These are phyloP conservation scores for Mycosphaerelloides madeirae DNA, from an alignment of 2,329 filamentous ascomycete species.

Conservation along the genomic window DNA sequence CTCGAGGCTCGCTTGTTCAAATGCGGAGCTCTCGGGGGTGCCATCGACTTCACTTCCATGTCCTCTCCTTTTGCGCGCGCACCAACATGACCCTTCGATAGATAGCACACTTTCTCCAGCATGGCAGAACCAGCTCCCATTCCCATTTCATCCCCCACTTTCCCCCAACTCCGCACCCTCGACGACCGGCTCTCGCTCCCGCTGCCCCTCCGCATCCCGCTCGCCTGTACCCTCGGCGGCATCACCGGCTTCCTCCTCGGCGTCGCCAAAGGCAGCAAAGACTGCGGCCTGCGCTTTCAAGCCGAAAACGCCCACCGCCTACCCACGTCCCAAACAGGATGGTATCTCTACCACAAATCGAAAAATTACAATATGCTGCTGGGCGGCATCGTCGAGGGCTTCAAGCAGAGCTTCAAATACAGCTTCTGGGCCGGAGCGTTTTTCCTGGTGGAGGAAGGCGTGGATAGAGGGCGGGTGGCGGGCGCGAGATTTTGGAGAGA, in stretches of 20 bases:
- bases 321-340: slow-evolving; percentile 74
- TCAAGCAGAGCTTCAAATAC: slow-evolving; percentile 67
- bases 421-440: slow-evolving; percentile 71
- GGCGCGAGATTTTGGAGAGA: slow-evolving; percentile 45
- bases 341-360: slow-evolving; percentile 98
- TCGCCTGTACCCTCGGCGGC: slow-evolving; percentile 23
- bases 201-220: slow-evolving; percentile 29
- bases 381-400: slow-evolving; percentile 71
- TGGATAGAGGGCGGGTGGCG: slow-evolving; percentile 69
- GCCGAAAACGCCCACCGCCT: slow-evolving; percentile 95
- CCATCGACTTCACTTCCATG: slow-evolving; percentile 1
- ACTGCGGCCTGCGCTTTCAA: slow-evolving; percentile 69
- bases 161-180: slow-evolving; percentile 9
- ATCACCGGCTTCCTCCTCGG: slow-evolving; percentile 30
- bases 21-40: no score
- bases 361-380: slow-evolving; percentile 88
- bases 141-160: background rate
- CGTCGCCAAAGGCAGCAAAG: slow-evolving; percentile 28
- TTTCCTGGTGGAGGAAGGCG: slow-evolving; percentile 76
- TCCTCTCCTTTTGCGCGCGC: background rate
- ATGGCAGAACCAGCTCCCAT: no score
- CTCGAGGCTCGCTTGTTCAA: no score
- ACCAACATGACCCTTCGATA: background rate
- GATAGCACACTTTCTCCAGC: background rate
- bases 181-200: slow-evolving; percentile 31